phyloP scores from a whole-genome alignment of 2,329 filamentous ascomycete species.

The Berkeleyomyces rouxiae region DNA sequence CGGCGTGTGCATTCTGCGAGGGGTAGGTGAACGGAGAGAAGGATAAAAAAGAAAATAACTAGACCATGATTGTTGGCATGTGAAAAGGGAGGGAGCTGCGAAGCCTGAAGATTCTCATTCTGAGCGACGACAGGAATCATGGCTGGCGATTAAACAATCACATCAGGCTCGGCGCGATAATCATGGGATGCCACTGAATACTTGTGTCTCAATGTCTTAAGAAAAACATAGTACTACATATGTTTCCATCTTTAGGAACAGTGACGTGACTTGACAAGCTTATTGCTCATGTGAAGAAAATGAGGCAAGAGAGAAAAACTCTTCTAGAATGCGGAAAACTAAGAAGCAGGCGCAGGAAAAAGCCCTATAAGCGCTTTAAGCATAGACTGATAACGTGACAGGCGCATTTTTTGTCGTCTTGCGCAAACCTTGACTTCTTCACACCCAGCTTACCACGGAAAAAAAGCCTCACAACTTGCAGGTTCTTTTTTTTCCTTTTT shows the following conservation, averaged over 20 bases:
- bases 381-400: not conserved
- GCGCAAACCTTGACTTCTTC: not conserved
- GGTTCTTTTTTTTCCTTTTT: not conserved
- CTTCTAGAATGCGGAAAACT: not conserved
- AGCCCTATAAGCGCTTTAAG: not conserved
- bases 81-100: not conserved
- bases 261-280: not conserved
- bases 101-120: not conserved
- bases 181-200: too few relatives aligned
- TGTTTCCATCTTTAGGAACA: not conserved
- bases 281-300: not conserved
- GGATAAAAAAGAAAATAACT: not conserved
- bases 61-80: not conserved
- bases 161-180: too few relatives aligned
- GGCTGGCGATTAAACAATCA: too few relatives aligned
- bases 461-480: not conserved
- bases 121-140: too few relatives aligned
- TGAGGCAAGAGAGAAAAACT: not conserved
- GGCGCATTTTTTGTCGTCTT: not conserved
- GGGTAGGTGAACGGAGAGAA: not conserved
- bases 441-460: not conserved
- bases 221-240: not conserved
- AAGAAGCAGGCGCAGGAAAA: not conserved
- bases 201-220: too few relatives aligned
- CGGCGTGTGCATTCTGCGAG: not conserved